A percentile compares a stretch with the other conserved stretches of the same genome.
phyloP scores from a whole-genome alignment of 805 yeast genomes.

The Myxozyma neotropica region DNA sequence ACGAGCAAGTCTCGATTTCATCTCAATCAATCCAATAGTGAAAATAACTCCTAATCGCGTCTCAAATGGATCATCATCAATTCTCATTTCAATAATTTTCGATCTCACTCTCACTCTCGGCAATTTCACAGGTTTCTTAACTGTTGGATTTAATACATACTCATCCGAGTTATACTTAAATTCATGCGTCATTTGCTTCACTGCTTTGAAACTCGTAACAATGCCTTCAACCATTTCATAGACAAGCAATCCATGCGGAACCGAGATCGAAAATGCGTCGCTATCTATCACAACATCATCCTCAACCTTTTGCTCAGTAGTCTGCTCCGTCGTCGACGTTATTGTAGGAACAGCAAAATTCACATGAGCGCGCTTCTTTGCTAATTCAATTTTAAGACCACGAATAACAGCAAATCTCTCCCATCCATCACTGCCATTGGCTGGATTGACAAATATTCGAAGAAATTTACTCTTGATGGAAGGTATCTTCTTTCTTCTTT shows the following conservation, averaged over 20 bases:
- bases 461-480: slow-evolving; percentile 43
- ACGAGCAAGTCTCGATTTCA: slow-evolving; percentile 60
- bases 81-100: slow-evolving; percentile 57
- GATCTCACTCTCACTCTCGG: slow-evolving; percentile 59
- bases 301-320: neutral
- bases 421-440: slow-evolving; percentile 48
- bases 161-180: slow-evolving; percentile 36
- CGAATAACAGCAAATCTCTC: slow-evolving; percentile 42
- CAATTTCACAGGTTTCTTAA: slow-evolving; percentile 38
- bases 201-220: slow-evolving; percentile 65
- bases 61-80: slow-evolving; percentile 92
- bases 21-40: slow-evolving; percentile 61
- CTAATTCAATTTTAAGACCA: slow-evolving; percentile 34
- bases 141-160: slow-evolving; percentile 33
- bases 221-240: slow-evolving; percentile 80
- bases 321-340: neutral
- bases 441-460: slow-evolving; percentile 55
- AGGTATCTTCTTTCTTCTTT: slow-evolving; percentile 40
- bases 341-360: neutral
- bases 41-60: slow-evolving; percentile 64
- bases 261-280: slow-evolving; percentile 43
- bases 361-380: neutral
- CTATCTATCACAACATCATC: slow-evolving; percentile 38
- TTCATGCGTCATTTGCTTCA: slow-evolving; percentile 53
- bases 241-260: slow-evolving; percentile 76